phyloP scores from a whole-genome alignment of 1,139 yeast genomes.

The Protomyces lactucae-debilis region DNA sequence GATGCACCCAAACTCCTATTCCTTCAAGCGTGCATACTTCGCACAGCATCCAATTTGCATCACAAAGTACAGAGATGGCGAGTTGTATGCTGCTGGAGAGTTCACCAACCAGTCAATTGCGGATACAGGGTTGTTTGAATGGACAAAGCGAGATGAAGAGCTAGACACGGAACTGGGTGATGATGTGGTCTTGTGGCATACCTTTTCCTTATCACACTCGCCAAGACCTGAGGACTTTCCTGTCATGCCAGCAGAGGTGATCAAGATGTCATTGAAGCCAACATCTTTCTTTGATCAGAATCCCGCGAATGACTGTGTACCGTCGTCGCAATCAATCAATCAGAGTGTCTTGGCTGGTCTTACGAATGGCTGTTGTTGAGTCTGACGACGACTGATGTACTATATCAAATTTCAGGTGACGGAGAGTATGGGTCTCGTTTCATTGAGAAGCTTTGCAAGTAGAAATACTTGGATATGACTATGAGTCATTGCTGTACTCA shows the following conservation, averaged over 20 bases:
- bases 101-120: constrained; percentile 35
- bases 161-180: constrained; percentile 66
- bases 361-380: not conserved
- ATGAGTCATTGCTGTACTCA: too few relatives aligned
- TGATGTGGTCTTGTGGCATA: constrained; percentile 68
- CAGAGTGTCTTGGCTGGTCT: not conserved
- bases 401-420: too few relatives aligned
- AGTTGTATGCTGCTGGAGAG: constrained; percentile 72
- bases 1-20: constrained; percentile 69
- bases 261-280: constrained; percentile 14
- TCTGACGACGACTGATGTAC: too few relatives aligned
- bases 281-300: constrained; percentile 10
- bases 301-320: constrained; percentile 15
- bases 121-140: constrained; percentile 11
- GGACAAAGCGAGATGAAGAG: constrained; percentile 39
- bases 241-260: constrained; percentile 48
- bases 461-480: too few relatives aligned
- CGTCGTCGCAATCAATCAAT: not conserved
- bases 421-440: too few relatives aligned
- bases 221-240: constrained; percentile 90
- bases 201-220: constrained; percentile 78
- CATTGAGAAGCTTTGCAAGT: too few relatives aligned
- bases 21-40: constrained; percentile 77
- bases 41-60: constrained; percentile 63
- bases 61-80: constrained; percentile 57